These are phyloP conservation scores for Penicillium roqueforti DNA, from an alignment of 495 filamentous ascomycete genomes.

Conservation along the genomic window DNA sequence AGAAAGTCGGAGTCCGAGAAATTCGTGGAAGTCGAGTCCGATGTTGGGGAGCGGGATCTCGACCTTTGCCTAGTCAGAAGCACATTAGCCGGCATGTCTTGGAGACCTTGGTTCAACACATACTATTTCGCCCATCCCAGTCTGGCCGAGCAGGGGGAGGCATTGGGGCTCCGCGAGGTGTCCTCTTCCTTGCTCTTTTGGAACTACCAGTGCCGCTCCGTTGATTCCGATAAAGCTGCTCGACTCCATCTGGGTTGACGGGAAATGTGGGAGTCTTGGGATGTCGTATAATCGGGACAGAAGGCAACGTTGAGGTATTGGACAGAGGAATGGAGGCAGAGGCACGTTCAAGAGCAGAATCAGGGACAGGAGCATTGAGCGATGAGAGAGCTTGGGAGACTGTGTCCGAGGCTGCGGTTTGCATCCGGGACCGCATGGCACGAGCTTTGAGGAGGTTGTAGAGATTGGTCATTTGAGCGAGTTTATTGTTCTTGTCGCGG, in stretches of 20 bases:
- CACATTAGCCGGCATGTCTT: not conserved
- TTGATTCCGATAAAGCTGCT: constrained; percentile 43
- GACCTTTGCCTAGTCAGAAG: not conserved
- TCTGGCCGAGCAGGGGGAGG: constrained; percentile 23
- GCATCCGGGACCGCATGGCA: constrained; percentile 63
- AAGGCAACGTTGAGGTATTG: not conserved
- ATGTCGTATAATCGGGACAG: constrained; percentile 6
- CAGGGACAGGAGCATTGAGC: constrained; percentile 13
- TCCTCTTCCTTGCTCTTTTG: constrained; percentile 19
- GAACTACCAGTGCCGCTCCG: constrained; percentile 49
- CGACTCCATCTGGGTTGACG: constrained; percentile 36
- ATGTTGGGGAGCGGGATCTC: constrained; percentile 18
- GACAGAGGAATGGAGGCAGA: constrained; percentile 8
- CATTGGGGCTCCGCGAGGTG: constrained; percentile 21
- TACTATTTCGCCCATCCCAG: constrained; percentile 23
- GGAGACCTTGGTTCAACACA: not conserved
- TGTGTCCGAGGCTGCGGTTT: constrained; percentile 64
- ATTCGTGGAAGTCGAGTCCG: constrained; percentile 25
- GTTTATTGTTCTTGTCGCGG: constrained; percentile 69
- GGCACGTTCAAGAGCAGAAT: too few species aligned
- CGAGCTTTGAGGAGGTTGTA: constrained; percentile 79
- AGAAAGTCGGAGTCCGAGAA: constrained; percentile 8
- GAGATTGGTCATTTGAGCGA: constrained; percentile 75
- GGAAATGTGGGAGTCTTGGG: constrained; percentile 30
- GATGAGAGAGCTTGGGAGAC: constrained; percentile 52